These are phyloP conservation scores for Globisporangium canariense DNA, from an alignment of 352 stramenopile species.

Conservation along the genomic window DNA sequence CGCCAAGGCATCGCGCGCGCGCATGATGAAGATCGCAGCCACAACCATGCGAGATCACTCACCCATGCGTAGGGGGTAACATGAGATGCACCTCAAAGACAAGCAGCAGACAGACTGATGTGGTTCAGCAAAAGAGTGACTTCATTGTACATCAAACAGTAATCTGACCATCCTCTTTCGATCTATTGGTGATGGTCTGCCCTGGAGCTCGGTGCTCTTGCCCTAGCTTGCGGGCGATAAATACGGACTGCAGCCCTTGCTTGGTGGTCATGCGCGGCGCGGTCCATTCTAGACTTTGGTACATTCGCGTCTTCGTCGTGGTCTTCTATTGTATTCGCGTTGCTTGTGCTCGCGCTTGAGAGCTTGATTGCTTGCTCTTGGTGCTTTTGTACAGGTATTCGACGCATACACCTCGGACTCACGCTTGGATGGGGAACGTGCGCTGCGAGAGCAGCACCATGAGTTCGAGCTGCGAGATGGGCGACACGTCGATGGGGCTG, in stretches of 20 bases:
- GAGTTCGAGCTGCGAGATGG: slow-evolving; percentile 72
- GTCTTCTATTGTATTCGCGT: slow-evolving; percentile 13
- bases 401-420: slow-evolving; percentile 17
- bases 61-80: not conserved
- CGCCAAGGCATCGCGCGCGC: too few relatives aligned
- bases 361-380: slow-evolving; percentile 8
- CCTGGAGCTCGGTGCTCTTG: not conserved
- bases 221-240: slow-evolving; percentile 7
- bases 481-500: slow-evolving; percentile 71
- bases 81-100: not conserved
- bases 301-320: slow-evolving; percentile 6
- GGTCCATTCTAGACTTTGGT: slow-evolving; percentile 8
- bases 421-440: slow-evolving; percentile 48
- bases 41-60: not conserved
- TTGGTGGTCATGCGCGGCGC: not conserved
- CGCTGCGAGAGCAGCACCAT: slow-evolving; percentile 68
- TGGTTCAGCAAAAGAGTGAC: not conserved
- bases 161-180: not conserved
- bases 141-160: slow-evolving; percentile 12
- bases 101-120: not conserved
- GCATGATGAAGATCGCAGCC: not conserved
- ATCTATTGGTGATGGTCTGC: not conserved
- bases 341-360: not conserved
- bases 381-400: slow-evolving; percentile 2
- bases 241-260: slow-evolving; percentile 6